Base-by-base conservation (phyloP, 345 rosid species). In the Sonneratia alba region DNA sequence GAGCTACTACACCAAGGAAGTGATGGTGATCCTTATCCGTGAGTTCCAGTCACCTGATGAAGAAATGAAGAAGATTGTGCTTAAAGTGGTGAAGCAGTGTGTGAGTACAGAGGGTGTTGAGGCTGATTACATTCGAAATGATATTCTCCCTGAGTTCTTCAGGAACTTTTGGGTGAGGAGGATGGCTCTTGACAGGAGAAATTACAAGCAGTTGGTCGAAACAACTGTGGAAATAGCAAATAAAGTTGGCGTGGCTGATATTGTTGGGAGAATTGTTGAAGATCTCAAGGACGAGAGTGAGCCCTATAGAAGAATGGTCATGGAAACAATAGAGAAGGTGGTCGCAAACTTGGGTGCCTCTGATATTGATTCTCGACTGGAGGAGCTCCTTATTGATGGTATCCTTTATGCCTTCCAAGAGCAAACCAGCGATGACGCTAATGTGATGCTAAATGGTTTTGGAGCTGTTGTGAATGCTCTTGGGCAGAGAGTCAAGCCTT, bases 11-110 rank as follows among this genome's bases (percentile, higher is more conserved):
- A 92, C 99, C 36, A 89, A 91, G 85, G 99, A 92, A 86, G 98
- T 95, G 67, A 92, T 95, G 98, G 77, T 85, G 83, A 84, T 90
- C 73, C 78, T 95, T 73, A 95, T 92, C 24, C 98, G 98, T n/a
- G 99, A 95, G 84, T 95, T 95, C 77, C 99, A 95, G 78, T 95
- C 99, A 8, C 98, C 99, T 66, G 98, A 95, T 80, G 98, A 92
- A 79, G 98, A 95, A 85, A 95, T 95, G 98, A 92, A 92, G 86
- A 95, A 95, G 77, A 90, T 92, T 81, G 99, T 95, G 65, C 85
- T 95, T 47, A 96, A 96, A 75, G 99, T 96, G 77, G 98, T 96
- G 74, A 92, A 96, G 81, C 98, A 96, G 77, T 96, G 99, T 83
- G 99, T 96, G 73, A 83, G 98, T 74, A 96, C 98, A 3, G 99